These are phyloP conservation scores for Oryza meridionalis DNA, from an alignment of 176 grass and related monocot species.

Conservation along the genomic window DNA sequence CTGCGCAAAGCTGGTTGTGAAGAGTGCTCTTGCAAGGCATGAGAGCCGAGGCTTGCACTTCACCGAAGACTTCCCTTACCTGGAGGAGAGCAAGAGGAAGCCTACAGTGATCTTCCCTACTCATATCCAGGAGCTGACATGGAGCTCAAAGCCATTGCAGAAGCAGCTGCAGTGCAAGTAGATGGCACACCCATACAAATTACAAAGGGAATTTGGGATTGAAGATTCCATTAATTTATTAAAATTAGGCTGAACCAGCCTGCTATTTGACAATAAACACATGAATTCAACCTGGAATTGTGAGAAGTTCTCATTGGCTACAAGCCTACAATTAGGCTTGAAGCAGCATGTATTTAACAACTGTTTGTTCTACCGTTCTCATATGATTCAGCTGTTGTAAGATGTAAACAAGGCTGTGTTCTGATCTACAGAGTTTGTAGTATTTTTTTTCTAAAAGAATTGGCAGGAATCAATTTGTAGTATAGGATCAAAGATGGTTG, in stretches of 20 bases:
- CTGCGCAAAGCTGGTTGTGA: slow-evolving; percentile 82
- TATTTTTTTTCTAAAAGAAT: not conserved
- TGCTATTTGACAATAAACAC: not conserved
- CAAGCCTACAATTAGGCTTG: slow-evolving; percentile 22
- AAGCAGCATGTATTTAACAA: slow-evolving; percentile 15
- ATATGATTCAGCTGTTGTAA: slow-evolving; percentile 34
- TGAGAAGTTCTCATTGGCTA: not conserved
- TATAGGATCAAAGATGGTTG: not conserved
- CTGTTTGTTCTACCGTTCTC: slow-evolving; percentile 22
- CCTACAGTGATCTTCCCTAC: slow-evolving; percentile 89
- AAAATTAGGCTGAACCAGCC: slow-evolving; percentile 26
- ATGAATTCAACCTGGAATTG: slow-evolving; percentile 28
- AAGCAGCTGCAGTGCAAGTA: slow-evolving; percentile 70
- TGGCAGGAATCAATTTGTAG: not conserved
- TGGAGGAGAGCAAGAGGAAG: slow-evolving; percentile 95
- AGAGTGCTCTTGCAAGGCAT: slow-evolving; percentile 78
- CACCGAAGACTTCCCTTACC: slow-evolving; percentile 88
- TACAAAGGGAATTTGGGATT: not conserved
- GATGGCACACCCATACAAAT: slow-evolving; percentile 11
- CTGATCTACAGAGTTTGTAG: slow-evolving; percentile 1
- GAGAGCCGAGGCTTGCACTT: slow-evolving; percentile 94
- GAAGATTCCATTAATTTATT: slow-evolving; percentile 20
- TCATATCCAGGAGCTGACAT: slow-evolving; percentile 65
- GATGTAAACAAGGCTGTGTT: slow-evolving; percentile 14
- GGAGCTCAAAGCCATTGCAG: slow-evolving; percentile 93